A percentile compares a stretch with the other conserved stretches of the same genome.
These are phyloP conservation scores for Debaryomyces nepalensis DNA, from an alignment of 1,139 yeast genomes.

Conservation along the genomic window DNA sequence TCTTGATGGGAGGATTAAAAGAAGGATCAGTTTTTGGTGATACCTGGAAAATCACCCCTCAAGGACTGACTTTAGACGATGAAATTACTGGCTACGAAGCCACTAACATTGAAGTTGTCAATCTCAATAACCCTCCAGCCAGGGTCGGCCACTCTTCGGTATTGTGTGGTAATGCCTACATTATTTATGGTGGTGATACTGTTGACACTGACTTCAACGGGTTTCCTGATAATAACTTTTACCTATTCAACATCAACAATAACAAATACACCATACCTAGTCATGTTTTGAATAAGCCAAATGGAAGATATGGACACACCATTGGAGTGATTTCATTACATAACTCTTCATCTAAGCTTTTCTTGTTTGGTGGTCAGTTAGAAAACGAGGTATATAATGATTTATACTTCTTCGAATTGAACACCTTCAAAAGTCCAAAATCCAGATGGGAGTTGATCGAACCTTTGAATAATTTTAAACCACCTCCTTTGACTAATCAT, in stretches of 20 bases:
- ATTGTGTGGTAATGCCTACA: conserved; percentile 92
- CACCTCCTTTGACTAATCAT: conserved; percentile 95
- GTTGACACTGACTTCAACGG: conserved; percentile 81
- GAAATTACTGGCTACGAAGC: conserved; percentile 51
- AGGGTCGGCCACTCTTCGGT: conserved; percentile 96
- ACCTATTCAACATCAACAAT: conserved; percentile 87
- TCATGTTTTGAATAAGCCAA: conserved; percentile 82
- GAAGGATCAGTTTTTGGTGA: conserved; percentile 95
- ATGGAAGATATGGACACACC: conserved; percentile 94
- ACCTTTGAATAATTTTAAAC: conserved; percentile 58
- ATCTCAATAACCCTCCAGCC: conserved; percentile 78
- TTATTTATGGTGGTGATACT: conserved; percentile 96
- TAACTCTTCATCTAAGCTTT: conserved; percentile 72
- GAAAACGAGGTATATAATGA: conserved; percentile 89
- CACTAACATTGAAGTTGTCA: conserved; percentile 60
- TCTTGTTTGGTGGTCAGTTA: conserved; percentile 93
- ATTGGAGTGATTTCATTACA: conserved; percentile 63
- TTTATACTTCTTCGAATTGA: conserved; percentile 82
- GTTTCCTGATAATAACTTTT: conserved; percentile 84
- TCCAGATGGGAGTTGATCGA: conserved; percentile 83
- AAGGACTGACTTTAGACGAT: conserved; percentile 29
- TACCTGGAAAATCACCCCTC: conserved; percentile 77
- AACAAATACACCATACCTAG: conserved; percentile 88
- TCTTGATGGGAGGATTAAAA: conserved; percentile 92
- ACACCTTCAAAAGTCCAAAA: conserved; percentile 81